A percentile compares a stretch with the other conserved stretches of the same genome.
Conservation (phyloP, 495 filamentous ascomycete genomes). For the Penicillium robsamsonii region DNA sequence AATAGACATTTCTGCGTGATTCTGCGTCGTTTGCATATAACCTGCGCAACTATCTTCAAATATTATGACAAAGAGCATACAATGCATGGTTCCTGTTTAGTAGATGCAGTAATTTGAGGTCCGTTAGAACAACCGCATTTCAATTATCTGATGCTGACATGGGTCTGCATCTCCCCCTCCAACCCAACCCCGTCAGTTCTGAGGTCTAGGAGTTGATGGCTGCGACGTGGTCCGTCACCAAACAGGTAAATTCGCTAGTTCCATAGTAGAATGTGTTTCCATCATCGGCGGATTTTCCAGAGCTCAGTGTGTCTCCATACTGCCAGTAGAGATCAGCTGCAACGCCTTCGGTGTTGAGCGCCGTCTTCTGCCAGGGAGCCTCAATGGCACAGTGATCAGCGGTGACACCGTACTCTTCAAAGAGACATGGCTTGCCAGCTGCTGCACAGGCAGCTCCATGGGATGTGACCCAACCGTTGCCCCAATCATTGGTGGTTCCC, state of each 20-base stretch:
- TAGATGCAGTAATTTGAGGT: background rate
- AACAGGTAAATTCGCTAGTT: conserved; percentile 49
- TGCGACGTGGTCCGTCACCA: conserved; percentile 59
- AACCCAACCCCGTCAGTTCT: background rate
- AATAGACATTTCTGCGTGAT: background rate
- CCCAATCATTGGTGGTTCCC: conserved; percentile 45
- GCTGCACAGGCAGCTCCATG: conserved; percentile 56
- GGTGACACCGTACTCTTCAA: conserved; percentile 65
- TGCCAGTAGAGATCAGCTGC: conserved; percentile 66
- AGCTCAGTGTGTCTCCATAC: conserved; percentile 55
- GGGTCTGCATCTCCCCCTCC: background rate
- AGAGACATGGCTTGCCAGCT: conserved; percentile 62
- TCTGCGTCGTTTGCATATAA: background rate
- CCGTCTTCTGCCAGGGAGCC: conserved; percentile 58
- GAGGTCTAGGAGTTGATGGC: conserved; percentile 31
- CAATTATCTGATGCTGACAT: background rate
- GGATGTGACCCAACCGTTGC: conserved; percentile 58
- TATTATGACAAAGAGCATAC: background rate
- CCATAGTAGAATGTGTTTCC: conserved; percentile 62
- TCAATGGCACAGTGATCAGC: conserved; percentile 44
- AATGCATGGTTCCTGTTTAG: background rate
- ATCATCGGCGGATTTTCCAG: conserved; percentile 58
- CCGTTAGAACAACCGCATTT: background rate
- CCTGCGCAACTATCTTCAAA: background rate
- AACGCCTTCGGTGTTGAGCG: conserved; percentile 48